A percentile compares a stretch with the other conserved stretches of the same genome.
Evolutionary conservation across 2,329 filamentous ascomycete species (phyloP).

Genomic region (Leptographium wingfieldii): DNA sequence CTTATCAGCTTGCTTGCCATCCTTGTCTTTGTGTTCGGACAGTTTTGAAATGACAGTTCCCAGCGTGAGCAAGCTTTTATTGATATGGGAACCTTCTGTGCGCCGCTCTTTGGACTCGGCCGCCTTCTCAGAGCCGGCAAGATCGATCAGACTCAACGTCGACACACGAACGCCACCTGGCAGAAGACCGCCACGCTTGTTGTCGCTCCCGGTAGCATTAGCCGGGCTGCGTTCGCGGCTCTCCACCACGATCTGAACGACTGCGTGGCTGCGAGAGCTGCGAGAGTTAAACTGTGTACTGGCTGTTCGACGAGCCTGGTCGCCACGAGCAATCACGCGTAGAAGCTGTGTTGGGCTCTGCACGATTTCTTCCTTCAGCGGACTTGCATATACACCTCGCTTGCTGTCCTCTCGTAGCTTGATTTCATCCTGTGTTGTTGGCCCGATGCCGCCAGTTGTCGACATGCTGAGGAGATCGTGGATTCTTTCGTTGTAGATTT

Average conservation of each 20-base stretch:
- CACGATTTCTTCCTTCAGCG: constrained; percentile 95
- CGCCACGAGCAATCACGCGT: constrained; percentile 86
- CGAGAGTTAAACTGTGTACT: constrained; percentile 95
- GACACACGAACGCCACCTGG: constrained; percentile 92
- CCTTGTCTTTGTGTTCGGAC: constrained; percentile 80
- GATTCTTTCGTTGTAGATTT: constrained; percentile 98
- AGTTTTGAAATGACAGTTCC: constrained; percentile 90
- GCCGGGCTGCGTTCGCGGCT: constrained; percentile 73
- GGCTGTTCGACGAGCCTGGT: constrained; percentile 77
- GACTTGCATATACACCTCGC: constrained; percentile 88
- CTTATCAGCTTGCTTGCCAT: constrained; percentile 59
- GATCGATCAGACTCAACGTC: constrained; percentile 86
- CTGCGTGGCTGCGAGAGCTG: constrained; percentile 94
- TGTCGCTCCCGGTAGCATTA: constrained; percentile 31
- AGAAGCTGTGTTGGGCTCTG: constrained; percentile 93
- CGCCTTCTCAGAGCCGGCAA: constrained; percentile 91
- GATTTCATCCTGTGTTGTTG: constrained; percentile 71
- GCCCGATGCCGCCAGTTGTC: constrained; percentile 40
- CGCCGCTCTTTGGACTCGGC: constrained; percentile 90
- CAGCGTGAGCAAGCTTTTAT: constrained; percentile 89
- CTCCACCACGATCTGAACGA: constrained; percentile 97
- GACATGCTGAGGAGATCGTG: constrained; percentile 81
- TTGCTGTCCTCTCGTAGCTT: constrained; percentile 95
- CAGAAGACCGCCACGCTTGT: constrained; percentile 55
- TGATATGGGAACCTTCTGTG: constrained; percentile 94